These are phyloP conservation scores for Fraxinus floribunda DNA, from an alignment of 305 asterid species.

Conservation along the genomic window DNA sequence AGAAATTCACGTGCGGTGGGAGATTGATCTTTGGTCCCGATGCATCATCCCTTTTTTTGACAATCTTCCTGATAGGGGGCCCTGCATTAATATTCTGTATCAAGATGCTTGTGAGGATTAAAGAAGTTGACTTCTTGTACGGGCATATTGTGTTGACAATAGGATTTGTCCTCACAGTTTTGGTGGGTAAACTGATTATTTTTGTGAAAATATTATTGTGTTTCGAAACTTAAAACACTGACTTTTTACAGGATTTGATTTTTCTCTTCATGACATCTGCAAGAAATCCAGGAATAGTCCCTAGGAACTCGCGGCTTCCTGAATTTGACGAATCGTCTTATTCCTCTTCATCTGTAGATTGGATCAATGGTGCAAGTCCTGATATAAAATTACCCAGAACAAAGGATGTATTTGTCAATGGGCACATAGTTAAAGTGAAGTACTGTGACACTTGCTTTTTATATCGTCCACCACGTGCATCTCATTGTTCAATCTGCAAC, in stretches of 20 bases:
- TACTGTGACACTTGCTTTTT: constrained; percentile 83
- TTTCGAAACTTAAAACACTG: constrained; percentile 12
- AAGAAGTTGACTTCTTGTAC: constrained; percentile 35
- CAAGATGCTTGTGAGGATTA: constrained; percentile 28
- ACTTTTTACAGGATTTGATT: constrained; percentile 54
- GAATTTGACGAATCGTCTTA: constrained; percentile 40
- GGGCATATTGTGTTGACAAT: constrained; percentile 45
- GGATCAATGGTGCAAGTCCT: constrained; percentile 52
- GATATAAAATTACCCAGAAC: constrained; percentile 65
- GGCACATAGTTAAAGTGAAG: constrained; percentile 67
- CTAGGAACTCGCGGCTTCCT: constrained; percentile 60
- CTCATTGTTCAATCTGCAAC: constrained; percentile 97
- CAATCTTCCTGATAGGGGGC: constrained; percentile 39
- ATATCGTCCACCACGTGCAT: constrained; percentile 93
- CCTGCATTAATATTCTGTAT: constrained; percentile 44
- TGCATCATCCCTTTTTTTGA: constrained; percentile 35
- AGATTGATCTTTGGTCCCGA: constrained; percentile 49
- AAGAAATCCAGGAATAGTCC: constrained; percentile 81
- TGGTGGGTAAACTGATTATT: constrained; percentile 47
- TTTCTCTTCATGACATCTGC: constrained; percentile 82
- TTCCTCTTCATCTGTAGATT: constrained; percentile 54
- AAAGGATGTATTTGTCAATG: constrained; percentile 67
- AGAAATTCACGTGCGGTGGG: constrained; percentile 58
- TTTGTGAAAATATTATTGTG: background rate
- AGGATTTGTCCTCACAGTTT: constrained; percentile 56